Percentiles rank a stretch among this genome's conserved stretches.
These are phyloP conservation scores for Clohesyomyces aquaticus DNA, from an alignment of 495 filamentous ascomycete species.

Conservation along the genomic window DNA sequence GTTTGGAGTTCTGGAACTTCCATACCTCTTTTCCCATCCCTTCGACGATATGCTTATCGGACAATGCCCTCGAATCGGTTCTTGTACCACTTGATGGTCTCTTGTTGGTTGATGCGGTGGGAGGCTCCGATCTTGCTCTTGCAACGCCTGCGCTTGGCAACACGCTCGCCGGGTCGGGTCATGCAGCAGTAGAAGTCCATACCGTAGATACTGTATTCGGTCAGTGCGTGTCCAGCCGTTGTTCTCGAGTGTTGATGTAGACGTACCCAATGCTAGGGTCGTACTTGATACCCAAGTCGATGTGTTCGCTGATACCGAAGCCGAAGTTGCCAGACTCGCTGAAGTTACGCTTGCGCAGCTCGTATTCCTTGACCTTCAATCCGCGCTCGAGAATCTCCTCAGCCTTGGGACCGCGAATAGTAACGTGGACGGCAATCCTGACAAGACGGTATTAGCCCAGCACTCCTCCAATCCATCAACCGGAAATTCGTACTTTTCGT, in stretches of 20 bases:
- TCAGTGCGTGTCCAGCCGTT: constrained; percentile 5
- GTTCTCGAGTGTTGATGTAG: background rate
- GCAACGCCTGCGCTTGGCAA: constrained; percentile 89
- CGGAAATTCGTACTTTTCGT: constrained; percentile 99
- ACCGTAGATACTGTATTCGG: constrained; percentile 73
- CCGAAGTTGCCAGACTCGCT: constrained; percentile 99
- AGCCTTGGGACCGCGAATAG: constrained; percentile 98
- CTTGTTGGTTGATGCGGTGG: constrained; percentile 88
- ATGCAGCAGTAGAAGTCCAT: constrained; percentile 99
- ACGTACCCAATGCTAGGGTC: constrained; percentile 63
- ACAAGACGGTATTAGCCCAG: constrained; percentile 62
- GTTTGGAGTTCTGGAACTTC: constrained; percentile 26
- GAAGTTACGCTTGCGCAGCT: constrained; percentile 98
- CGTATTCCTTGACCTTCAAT: constrained; percentile 99
- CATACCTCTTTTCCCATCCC: constrained; percentile 9
- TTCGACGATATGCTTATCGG: constrained; percentile 63
- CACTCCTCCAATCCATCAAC: constrained; percentile 90
- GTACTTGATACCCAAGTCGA: constrained; percentile 99
- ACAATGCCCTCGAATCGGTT: constrained; percentile 98
- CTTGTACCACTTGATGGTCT: constrained; percentile 99
- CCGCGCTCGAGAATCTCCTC: constrained; percentile 99
- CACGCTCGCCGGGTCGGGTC: constrained; percentile 97
- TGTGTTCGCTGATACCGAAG: constrained; percentile 99
- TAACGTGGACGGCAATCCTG: constrained; percentile 99
- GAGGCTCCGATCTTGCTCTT: constrained; percentile 81